phyloP scores from a whole-genome alignment of 2,329 filamentous ascomycete genomes.

The Calonectria montana region DNA sequence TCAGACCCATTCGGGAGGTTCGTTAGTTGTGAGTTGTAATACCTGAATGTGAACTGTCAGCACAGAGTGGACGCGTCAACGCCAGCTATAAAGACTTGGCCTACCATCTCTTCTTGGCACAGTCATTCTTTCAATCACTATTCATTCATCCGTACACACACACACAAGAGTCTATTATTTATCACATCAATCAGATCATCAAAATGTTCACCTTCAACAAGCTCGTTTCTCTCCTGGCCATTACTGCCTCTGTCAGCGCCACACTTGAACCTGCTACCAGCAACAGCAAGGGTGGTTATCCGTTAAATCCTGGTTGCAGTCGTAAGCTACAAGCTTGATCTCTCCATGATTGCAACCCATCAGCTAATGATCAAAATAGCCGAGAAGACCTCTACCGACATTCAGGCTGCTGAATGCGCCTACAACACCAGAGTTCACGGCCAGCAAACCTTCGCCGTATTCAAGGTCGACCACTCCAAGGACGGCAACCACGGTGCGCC shows the following conservation, averaged over 20 bases:
- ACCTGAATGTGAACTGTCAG: too few species aligned
- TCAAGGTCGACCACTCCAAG: constrained; percentile 40
- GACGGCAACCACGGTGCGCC: constrained; percentile 39
- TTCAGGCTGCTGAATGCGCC: constrained; percentile 40
- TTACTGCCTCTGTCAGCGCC: constrained; percentile 32
- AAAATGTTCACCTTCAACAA: constrained; percentile 33
- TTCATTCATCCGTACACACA: neutral
- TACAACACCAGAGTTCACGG: constrained; percentile 41
- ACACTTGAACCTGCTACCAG: constrained; percentile 38
- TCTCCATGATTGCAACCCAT: neutral
- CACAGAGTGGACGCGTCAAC: neutral
- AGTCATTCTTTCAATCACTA: too few species aligned
- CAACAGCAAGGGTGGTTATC: constrained; percentile 40
- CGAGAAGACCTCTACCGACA: constrained; percentile 37
- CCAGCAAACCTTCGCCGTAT: constrained; percentile 40
- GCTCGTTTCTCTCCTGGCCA: constrained; percentile 33
- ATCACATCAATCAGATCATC: neutral
- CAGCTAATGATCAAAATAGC: constrained; percentile 5
- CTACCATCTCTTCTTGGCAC: neutral
- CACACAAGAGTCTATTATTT: neutral
- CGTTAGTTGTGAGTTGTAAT: too few species aligned
- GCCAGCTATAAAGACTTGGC: neutral
- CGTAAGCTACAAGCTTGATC: constrained; percentile 17
- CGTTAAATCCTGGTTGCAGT: constrained; percentile 30
- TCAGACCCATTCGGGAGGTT: too few species aligned